Evolutionary conservation across 1,139 yeast genomes (phyloP).

Genomic region (Zygosaccharomyces sapae): DNA sequence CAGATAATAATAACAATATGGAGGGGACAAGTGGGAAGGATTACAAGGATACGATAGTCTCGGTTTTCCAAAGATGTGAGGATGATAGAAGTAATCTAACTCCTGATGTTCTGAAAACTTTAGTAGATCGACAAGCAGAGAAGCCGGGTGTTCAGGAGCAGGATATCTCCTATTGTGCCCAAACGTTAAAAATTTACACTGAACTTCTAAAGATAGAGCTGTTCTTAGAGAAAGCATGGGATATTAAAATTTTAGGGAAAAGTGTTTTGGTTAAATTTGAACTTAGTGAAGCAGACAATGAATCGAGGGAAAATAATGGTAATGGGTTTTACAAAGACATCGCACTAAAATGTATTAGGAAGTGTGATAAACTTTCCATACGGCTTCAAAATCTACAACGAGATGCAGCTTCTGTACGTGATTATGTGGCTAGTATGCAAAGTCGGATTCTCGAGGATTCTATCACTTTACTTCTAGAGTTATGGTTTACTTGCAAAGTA

Average conservation of each 20-base stretch:
- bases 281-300: constrained; percentile 10
- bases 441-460: constrained; percentile 20
- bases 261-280: constrained; percentile 25
- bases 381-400: constrained; percentile 21
- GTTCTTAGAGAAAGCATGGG: constrained; percentile 26
- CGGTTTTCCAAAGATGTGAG: constrained; percentile 9
- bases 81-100: constrained; percentile 4
- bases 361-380: constrained; percentile 27
- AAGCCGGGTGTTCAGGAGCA: constrained; percentile 6
- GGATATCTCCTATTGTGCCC: constrained; percentile 7
- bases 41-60: constrained; percentile 13
- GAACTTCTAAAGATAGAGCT: constrained; percentile 24
- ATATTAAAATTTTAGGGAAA: constrained; percentile 21
- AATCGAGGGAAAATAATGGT: constrained; percentile 2
- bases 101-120: constrained; percentile 8
- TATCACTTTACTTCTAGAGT: constrained; percentile 25
- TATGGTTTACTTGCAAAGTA: constrained; percentile 27
- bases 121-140: constrained; percentile 10
- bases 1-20: background rate
- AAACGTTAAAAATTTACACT: constrained; percentile 17
- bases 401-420: constrained; percentile 17
- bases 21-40: constrained; percentile 1
- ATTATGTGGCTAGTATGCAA: constrained; percentile 14
- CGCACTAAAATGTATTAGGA: constrained; percentile 25
- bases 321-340: constrained; percentile 22